Evolutionary conservation across 257 asterid genomes (phyloP).

Genomic region (Solanum appendiculatum): DNA sequence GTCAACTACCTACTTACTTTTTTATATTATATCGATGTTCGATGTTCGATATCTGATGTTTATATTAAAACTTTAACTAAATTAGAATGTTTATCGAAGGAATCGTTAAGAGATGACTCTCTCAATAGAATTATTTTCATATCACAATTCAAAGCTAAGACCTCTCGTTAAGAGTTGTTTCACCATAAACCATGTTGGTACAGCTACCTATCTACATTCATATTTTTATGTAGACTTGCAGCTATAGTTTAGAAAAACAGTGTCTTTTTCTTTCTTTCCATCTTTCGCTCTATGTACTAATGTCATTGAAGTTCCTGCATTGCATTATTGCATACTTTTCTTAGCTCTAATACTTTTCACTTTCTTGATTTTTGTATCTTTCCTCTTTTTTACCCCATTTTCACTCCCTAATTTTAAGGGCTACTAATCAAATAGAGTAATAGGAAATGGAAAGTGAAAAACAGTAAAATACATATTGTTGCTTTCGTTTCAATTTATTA

Average conservation of each 20-base stretch:
- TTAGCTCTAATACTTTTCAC: not conserved
- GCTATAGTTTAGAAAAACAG: not conserved
- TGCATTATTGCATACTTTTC: not conserved
- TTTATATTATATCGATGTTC: too few relatives aligned
- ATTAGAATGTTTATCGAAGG: fast-evolving
- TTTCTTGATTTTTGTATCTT: not conserved
- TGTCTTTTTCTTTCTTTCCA: not conserved
- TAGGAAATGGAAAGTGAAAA: too few relatives aligned
- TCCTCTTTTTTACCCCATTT: not conserved
- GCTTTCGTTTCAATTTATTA: not conserved
- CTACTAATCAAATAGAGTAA: not conserved
- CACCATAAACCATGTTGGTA: too few relatives aligned
- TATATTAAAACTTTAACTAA: too few relatives aligned
- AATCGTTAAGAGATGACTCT: fast-evolving
- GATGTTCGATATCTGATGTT: too few relatives aligned
- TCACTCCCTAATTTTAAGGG: not conserved
- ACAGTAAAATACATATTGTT: not conserved
- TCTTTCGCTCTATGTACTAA: not conserved
- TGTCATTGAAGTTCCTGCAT: not conserved
- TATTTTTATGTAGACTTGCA: not conserved
- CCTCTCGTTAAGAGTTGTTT: fast-evolving
- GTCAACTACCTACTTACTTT: not conserved
- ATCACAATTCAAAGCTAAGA: too few relatives aligned
- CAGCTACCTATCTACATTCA: not conserved
- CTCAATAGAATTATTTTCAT: too few relatives aligned